Evolutionary conservation across 345 rosid genomes (phyloP).

Genomic region (Lepidium aucheri): DNA sequence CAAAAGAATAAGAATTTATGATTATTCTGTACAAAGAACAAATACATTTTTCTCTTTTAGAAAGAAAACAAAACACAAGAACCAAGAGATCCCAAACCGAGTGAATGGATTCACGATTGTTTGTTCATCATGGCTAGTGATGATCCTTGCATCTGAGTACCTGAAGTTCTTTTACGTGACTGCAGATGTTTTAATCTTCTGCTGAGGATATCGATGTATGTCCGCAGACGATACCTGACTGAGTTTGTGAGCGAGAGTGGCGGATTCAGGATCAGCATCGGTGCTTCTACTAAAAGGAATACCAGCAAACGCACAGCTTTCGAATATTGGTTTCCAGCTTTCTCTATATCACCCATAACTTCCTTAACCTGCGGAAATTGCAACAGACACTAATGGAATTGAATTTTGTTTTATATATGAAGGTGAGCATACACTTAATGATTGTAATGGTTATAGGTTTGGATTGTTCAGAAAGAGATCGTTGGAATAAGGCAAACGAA

Average conservation of each 20-base stretch:
- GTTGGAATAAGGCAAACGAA: not conserved
- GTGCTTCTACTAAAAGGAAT: conserved; percentile 88
- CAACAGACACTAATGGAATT: not conserved
- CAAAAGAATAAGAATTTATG: conserved; percentile 42
- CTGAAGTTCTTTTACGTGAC: conserved; percentile 43
- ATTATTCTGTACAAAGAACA: conserved; percentile 46
- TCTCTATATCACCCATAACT: conserved; percentile 58
- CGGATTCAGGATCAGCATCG: conserved; percentile 76
- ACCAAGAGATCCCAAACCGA: not conserved
- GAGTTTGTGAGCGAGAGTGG: conserved; percentile 87
- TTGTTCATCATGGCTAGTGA: conserved; percentile 31
- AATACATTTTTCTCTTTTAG: not conserved
- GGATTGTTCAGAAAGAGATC: not conserved
- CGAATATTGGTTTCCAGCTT: conserved; percentile 53
- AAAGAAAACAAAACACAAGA: not conserved
- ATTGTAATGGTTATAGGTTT: not conserved
- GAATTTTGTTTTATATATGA: not conserved
- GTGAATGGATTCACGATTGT: not conserved
- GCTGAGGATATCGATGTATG: conserved; percentile 62
- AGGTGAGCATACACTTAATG: not conserved
- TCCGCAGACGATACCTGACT: conserved; percentile 56
- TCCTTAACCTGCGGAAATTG: conserved; percentile 56
- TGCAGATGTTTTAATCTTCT: conserved; percentile 52
- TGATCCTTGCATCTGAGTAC: conserved; percentile 39
- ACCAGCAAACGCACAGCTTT: conserved; percentile 64